Conservation (phyloP, 441 rosid genomes). For the Hura crepitans region DNA sequence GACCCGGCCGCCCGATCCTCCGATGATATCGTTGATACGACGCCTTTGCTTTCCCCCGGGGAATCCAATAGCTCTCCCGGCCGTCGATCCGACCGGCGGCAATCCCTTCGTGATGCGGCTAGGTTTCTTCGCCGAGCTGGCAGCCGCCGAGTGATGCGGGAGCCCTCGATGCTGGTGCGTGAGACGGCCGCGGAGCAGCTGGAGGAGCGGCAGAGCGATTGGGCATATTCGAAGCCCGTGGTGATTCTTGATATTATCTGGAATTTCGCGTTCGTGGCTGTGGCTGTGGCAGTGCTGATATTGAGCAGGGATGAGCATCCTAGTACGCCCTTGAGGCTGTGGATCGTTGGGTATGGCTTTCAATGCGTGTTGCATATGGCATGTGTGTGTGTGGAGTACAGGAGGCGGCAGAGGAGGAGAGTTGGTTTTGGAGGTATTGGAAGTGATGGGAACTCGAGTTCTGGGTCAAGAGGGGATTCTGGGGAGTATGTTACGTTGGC, state of each 20-base stretch:
- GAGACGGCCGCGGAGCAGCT: constrained; percentile 96
- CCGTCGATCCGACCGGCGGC: constrained; percentile 50
- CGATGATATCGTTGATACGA: constrained; percentile 57
- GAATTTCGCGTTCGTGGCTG: constrained; percentile 84
- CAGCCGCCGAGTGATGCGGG: constrained; percentile 88
- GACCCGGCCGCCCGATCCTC: constrained; percentile 36
- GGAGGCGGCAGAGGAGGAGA: constrained; percentile 60
- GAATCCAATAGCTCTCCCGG: constrained; percentile 28
- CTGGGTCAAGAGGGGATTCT: constrained; percentile 51
- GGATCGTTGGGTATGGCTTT: constrained; percentile 76
- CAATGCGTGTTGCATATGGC: constrained; percentile 86
- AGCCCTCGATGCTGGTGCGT: constrained; percentile 89
- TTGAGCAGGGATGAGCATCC: constrained; percentile 64
- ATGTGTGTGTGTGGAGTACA: constrained; percentile 74
- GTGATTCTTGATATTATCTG: constrained; percentile 81
- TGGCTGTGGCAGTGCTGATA: constrained; percentile 58
- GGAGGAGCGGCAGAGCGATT: constrained; percentile 95
- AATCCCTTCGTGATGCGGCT: constrained; percentile 78
- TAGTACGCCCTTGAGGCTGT: constrained; percentile 64
- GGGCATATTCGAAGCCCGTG: constrained; percentile 98
- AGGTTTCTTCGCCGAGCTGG: constrained; percentile 85
- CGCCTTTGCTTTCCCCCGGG: constrained; percentile 54
- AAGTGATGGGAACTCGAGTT: constrained; percentile 37
- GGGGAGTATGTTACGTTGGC: constrained; percentile 54
- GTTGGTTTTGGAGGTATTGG: constrained; percentile 20